Conservation (phyloP, 352 stramenopile genomes). For the Blastocystis sp. region DNA sequence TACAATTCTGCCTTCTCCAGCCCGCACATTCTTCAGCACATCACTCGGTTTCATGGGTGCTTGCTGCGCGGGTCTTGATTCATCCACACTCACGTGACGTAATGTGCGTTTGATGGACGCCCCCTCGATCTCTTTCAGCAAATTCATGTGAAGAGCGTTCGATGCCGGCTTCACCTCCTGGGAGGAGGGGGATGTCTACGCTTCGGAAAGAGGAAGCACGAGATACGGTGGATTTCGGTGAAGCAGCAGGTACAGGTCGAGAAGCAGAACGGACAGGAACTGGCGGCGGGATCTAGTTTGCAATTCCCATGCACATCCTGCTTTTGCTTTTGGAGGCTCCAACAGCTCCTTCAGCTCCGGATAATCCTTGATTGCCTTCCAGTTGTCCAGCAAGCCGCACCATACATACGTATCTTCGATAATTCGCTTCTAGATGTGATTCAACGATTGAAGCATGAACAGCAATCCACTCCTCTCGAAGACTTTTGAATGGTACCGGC, state of each 20-base stretch:
- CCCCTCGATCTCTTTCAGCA: constrained; percentile 46
- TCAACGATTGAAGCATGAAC: neutral
- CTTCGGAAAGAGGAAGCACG: neutral
- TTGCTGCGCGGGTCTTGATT: too few species aligned
- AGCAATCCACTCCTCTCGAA: constrained; percentile 13
- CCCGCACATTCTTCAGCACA: neutral
- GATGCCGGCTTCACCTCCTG: neutral
- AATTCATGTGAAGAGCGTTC: neutral
- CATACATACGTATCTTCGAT: constrained; percentile 21
- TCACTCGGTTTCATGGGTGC: too few species aligned
- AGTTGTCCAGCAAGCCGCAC: constrained; percentile 48
- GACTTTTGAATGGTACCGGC: constrained; percentile 5
- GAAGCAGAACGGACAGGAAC: neutral
- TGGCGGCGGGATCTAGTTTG: constrained; percentile 4
- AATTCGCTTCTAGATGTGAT: neutral
- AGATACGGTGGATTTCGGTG: neutral
- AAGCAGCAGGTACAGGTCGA: neutral
- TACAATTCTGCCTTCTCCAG: neutral
- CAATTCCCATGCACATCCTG: neutral
- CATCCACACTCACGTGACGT: neutral
- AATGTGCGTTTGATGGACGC: neutral
- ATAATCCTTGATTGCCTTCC: constrained; percentile 17
- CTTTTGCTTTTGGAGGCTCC: neutral
- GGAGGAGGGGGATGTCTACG: neutral
- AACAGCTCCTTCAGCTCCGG: neutral